These are phyloP conservation scores for Didymella glomerata DNA, from an alignment of 2,329 filamentous ascomycete species.

Conservation along the genomic window DNA sequence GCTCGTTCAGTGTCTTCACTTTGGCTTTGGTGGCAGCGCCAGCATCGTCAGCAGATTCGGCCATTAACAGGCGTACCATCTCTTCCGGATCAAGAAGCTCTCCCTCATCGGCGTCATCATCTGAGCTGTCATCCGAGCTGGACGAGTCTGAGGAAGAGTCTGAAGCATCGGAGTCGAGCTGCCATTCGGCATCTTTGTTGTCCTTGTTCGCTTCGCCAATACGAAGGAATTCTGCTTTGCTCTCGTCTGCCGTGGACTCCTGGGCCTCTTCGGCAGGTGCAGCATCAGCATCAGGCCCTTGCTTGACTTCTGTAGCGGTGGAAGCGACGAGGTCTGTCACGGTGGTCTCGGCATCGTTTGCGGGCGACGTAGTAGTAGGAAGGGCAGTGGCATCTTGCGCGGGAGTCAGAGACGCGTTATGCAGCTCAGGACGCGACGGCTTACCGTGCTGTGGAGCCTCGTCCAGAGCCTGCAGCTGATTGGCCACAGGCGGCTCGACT, in stretches of 20 bases:
- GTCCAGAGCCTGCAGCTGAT: slow-evolving; percentile 32
- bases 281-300: slow-evolving; percentile 20
- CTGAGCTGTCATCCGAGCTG: slow-evolving; percentile 60
- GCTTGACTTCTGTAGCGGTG: slow-evolving; percentile 24
- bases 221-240: slow-evolving; percentile 54
- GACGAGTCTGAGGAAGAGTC: slow-evolving; percentile 63
- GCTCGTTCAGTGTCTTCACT: slow-evolving; percentile 84
- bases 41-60: slow-evolving; percentile 80
- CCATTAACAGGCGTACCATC: slow-evolving; percentile 85
- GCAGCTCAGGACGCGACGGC: slow-evolving; percentile 36
- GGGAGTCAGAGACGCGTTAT: slow-evolving; percentile 32
- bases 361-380: slow-evolving; percentile 25
- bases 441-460: slow-evolving; percentile 41
- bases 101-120: slow-evolving; percentile 69
- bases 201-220: slow-evolving; percentile 57
- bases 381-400: slow-evolving; percentile 33
- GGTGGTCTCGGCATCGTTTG: slow-evolving; percentile 28
- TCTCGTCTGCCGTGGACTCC: slow-evolving; percentile 32
- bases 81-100: slow-evolving; percentile 81
- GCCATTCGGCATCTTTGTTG: slow-evolving; percentile 78
- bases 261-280: slow-evolving; percentile 18
- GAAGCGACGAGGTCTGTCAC: slow-evolving; percentile 29
- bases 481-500: slow-evolving; percentile 30
- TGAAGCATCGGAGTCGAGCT: slow-evolving; percentile 69
- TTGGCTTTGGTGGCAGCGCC: slow-evolving; percentile 69